Base-by-base conservation (phyloP, 345 rosid species). In the Combretum micranthum region DNA sequence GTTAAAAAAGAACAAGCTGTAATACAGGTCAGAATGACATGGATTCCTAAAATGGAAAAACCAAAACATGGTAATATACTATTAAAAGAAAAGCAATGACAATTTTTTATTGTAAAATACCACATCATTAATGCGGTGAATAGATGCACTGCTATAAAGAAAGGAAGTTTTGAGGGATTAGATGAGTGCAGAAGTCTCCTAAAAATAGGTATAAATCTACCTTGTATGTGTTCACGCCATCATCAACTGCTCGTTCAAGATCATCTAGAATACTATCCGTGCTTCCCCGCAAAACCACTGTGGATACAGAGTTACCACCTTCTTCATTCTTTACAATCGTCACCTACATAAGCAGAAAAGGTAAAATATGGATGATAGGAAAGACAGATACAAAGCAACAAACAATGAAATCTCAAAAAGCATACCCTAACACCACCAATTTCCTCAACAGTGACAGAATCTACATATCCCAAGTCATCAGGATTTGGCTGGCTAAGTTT, bases 211-310 rank as follows among this genome's bases (percentile, higher is more conserved):
- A 46, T 44, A 23, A 66, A 61, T 59, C 54, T 62, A 94, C 99
- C 95, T 90, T 94, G 72, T 90, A 94, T 19, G 96, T 90, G 50
- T 94, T 94, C 53, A 94, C 99, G 73, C 99, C 99, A 70, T 94
- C 99, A 53, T 94, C 99, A 66, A 94, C 90, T 32, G 99, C 99
- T 81, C 97, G 83, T 78, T 94, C 99, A 71, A 90, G 97, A 69
- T 94, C 97, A 62, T 94, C 99, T 63, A 94, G 72, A 55, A 87
- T 90, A 69, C 99, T 87, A 48, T 87, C 95, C 1, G 99, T 94
- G 69, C 97, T 90, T 72, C 96, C 97, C 60, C 97, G 86, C 66
- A 94, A 69, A 64, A 94, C 86, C 65, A 94, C 89, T 52, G 99
- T 90, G 23, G 87, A 70, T 7, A 90, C 75, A 55, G 86, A 90